Evolutionary conservation across 192 early-diverging fungal genomes (phyloP), one percentile per base, ranked within the genome.

Genomic region (Podila horticola): DNA sequence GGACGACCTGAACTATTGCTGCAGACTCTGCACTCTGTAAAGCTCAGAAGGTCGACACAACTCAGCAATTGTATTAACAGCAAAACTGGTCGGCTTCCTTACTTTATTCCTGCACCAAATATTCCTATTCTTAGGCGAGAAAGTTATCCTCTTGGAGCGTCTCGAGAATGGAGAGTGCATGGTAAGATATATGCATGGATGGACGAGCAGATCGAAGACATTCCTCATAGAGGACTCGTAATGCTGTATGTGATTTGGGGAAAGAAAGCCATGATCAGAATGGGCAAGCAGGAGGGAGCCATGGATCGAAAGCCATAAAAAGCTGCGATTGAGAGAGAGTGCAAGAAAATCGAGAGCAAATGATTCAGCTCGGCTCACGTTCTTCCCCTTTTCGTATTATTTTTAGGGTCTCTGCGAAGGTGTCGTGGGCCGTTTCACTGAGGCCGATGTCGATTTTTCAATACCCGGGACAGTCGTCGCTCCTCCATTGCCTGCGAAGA

Each of bases 361-460:
- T 12, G 9, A 36, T 36, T 36, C 34, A 45, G 41, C 41, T 15
- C 41, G 41, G 41, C 41, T 45, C 41, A 45, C 41, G 3, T 17
- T 45, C 41, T 17, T 45, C 41, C 51, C 19, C n/a, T 6, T 52
- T 24, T 17, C 9, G 2, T 22, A 55, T 26, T 55, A 24, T 55
- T 55, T 55, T 55, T 61, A 88, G 86, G 88, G 88, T 12, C 88
- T 85, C 49, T 90, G 88, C 58, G 85, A 88, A 61, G 86, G 85
- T 24, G 81, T 85, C 9, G 77, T 90, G 55, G 88, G 88, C 0
- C 64, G 69, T 5, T 90, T 90, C 64, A 77, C 59, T 49, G 88
- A 84, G 19, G 76, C 76, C 36, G 74, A 74, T 50, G 86, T 90
- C 28, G 81, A 85, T 24, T 90, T 90, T 34, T 22, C 38, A 19